Conservation (phyloP, 2,329 filamentous ascomycete species). For the Chrysoporthe puriensis region DNA sequence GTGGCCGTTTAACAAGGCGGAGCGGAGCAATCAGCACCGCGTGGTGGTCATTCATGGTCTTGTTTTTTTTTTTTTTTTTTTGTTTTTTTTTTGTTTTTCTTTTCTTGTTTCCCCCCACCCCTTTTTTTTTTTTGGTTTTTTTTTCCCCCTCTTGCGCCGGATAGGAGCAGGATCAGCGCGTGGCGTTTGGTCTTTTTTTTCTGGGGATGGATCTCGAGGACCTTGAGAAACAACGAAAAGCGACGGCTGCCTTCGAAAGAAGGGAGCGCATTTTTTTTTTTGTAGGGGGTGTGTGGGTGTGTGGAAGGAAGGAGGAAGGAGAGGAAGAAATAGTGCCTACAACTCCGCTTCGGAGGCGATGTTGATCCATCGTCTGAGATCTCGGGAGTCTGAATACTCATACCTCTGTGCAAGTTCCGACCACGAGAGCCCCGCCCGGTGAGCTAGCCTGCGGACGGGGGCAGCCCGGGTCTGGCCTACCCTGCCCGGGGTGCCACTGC, state of each 20-base stretch:
- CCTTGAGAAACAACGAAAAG: too few relatives aligned
- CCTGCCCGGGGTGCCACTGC: background rate
- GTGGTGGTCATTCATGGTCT: background rate
- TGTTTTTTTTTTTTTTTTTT: background rate
- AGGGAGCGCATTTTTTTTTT: background rate
- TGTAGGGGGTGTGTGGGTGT: background rate
- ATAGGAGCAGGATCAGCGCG: constrained; percentile 2
- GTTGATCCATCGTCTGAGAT: background rate
- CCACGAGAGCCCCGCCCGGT: background rate
- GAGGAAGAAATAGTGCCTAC: background rate
- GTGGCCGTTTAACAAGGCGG: constrained; percentile 1
- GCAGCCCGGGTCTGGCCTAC: background rate
- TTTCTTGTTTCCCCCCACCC: too few relatives aligned
- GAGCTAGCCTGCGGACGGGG: background rate
- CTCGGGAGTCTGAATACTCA: background rate
- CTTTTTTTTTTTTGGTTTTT: too few relatives aligned
- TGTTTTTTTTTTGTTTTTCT: background rate
- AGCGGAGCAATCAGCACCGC: background rate
- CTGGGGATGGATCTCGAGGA: background rate
- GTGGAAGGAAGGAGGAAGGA: background rate
- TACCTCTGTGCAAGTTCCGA: background rate
- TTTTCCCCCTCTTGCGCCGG: background rate
- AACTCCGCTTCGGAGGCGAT: too few relatives aligned
- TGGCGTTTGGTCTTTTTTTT: background rate
- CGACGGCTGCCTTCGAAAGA: too few relatives aligned